Evolutionary conservation across 331 rosid genomes (phyloP).

Genomic region (Rhamnella rubrinervis): DNA sequence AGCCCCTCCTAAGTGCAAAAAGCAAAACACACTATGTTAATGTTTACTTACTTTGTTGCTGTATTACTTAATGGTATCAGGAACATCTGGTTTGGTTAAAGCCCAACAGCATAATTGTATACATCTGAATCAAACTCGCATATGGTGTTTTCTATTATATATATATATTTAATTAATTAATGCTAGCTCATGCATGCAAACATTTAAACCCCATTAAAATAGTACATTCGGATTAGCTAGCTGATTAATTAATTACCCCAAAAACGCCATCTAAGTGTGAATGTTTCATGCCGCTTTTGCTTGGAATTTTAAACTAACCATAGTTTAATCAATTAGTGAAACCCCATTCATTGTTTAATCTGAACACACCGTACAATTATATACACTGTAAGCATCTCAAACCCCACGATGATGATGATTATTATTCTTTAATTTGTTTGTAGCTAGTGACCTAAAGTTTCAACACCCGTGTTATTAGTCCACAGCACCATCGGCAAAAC

Average conservation of each 20-base stretch:
- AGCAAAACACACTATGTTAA: slow-evolving; percentile 2
- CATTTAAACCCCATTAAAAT: slow-evolving; percentile 5
- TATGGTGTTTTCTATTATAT: slow-evolving; percentile 10
- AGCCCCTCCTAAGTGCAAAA: not conserved
- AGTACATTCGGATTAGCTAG: not conserved
- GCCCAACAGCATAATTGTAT: slow-evolving; percentile 44
- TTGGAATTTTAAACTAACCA: not conserved
- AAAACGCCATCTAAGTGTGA: slow-evolving; percentile 29
- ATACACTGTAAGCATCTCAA: not conserved
- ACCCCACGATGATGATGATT: not conserved
- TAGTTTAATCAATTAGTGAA: slow-evolving; percentile 19
- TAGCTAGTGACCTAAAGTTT: slow-evolving; percentile 22
- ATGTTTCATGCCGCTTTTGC: slow-evolving; percentile 21
- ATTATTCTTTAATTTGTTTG: not conserved
- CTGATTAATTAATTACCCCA: not conserved
- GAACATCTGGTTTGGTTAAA: slow-evolving; percentile 58
- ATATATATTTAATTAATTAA: not conserved
- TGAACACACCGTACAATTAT: not conserved
- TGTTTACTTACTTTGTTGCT: slow-evolving; percentile 25
- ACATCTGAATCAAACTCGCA: slow-evolving; percentile 34
- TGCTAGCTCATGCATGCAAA: not conserved
- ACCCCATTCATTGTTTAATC: slow-evolving; percentile 22
- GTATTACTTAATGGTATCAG: slow-evolving; percentile 14
- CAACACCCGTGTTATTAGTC: slow-evolving; percentile 37
- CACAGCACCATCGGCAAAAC: slow-evolving; percentile 33